Conservation (phyloP, 75 land plant genomes). For the Selaginella tamariscina region DNA sequence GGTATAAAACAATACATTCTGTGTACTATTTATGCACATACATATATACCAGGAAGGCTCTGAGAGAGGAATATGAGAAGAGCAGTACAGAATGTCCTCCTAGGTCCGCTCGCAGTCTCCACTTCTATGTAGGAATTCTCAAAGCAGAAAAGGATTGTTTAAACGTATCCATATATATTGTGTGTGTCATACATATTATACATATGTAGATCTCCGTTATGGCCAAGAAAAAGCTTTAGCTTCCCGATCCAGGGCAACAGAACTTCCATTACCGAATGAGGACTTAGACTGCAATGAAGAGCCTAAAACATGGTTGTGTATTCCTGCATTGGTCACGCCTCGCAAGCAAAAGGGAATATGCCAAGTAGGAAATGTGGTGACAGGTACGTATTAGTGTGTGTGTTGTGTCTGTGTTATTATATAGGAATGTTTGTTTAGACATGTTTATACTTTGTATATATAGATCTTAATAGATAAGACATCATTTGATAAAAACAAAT, state of each 20-base stretch:
- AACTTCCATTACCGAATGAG: background rate
- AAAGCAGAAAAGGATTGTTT: no score
- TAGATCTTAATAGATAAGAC: no score
- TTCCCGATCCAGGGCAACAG: background rate
- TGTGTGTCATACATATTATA: no score
- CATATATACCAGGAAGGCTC: no score
- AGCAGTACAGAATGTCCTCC: background rate
- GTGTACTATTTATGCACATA: no score
- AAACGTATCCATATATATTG: background rate
- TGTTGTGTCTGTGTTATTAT: no score
- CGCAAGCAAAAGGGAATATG: background rate
- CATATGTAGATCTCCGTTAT: background rate
- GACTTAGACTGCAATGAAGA: background rate
- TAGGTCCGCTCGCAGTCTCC: background rate
- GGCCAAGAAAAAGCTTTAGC: background rate
- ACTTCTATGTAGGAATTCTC: no score
- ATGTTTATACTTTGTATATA: no score
- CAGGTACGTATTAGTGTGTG: no score
- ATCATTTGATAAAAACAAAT: no score
- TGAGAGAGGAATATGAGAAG: background rate
- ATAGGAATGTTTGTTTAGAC: no score
- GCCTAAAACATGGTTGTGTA: background rate
- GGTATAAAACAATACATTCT: no score
- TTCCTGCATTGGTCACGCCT: background rate
- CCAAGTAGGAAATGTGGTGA: background rate